Percentiles rank a stretch among this genome's conserved stretches.
Conservation (phyloP, 208 protist genomes). For the Acanthamoeba royreba region DNA sequence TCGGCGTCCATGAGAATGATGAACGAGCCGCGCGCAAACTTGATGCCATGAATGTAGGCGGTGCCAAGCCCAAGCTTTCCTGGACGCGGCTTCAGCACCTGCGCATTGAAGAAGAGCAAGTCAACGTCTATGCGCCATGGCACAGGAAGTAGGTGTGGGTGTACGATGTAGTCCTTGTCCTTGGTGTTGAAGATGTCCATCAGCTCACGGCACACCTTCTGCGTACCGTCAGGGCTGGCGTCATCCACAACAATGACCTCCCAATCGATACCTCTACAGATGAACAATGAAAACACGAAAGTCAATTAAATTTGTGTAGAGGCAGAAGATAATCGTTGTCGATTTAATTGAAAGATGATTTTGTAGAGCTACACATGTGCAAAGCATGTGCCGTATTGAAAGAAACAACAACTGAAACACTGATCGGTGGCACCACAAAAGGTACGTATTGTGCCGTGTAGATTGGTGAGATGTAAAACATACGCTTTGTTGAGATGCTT, state of each 20-base stretch:
- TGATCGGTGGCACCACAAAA: too few relatives aligned
- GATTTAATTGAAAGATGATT: too few relatives aligned
- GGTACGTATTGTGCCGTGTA: neutral
- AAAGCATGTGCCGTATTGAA: constrained; percentile 20
- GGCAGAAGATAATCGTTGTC: too few relatives aligned
- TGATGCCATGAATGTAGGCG: constrained; percentile 77
- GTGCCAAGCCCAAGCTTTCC: constrained; percentile 78
- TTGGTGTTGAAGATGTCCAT: constrained; percentile 67
- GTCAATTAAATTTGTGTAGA: constrained; percentile 13
- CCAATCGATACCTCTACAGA: constrained; percentile 54
- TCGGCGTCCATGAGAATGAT: constrained; percentile 82
- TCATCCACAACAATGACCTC: constrained; percentile 78
- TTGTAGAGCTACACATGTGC: too few relatives aligned
- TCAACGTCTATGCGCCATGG: neutral
- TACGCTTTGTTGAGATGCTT: constrained; percentile 58
- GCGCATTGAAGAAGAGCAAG: neutral
- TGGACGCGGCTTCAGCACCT: constrained; percentile 64
- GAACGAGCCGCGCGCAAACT: constrained; percentile 72
- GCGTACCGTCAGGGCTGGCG: constrained; percentile 78
- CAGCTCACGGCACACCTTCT: constrained; percentile 70
- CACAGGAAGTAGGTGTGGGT: neutral
- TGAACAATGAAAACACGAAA: constrained; percentile 7
- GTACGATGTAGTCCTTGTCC: neutral
- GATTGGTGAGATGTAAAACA: neutral
- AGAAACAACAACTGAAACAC: too few relatives aligned